Base-by-base conservation (phyloP, 257 asterid genomes). In the Coffea eugenioides region DNA sequence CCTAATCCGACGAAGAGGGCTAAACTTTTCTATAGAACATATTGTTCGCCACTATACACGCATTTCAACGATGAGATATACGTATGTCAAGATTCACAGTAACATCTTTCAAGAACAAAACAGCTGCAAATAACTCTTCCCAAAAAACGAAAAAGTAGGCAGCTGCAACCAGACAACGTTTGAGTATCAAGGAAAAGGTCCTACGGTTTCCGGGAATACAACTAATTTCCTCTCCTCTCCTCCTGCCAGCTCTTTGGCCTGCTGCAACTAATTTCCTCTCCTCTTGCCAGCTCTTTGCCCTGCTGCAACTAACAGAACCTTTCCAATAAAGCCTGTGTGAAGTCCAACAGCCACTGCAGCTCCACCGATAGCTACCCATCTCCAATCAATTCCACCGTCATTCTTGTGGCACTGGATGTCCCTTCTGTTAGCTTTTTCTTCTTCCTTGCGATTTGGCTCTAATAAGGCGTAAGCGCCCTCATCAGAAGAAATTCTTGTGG, bases 341-440 rank as follows among this genome's bases (percentile, higher is more conserved):
- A 95, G 88, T 71, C 99, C 97, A 71, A 94, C 88, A 56, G 84
- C 88, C 76, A 95, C 91, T 48, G 86, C 90, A 0, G 96, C 79
- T 77, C 97, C 98, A 74, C 99, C 97, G 39, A 93, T 76, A 16
- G 88, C 89, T 31, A 86, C 77, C 89, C 84, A 83, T 64, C 74
- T 86, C 87, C 87, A 86, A 61, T 86, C 86, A 41, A 84, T 79
- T 72, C 83, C 77, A 27, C 87, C 86, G 7, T 41, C 43, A 21
- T 64, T 20, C 36, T 45, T 74, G 68, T 81, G 77, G 13, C 48
- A 8, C 56, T 74, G 48, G 46, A 78, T 45, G 9, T 64, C 13
- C 41, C 67, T 18, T 39, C 6, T 43, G 48, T 69, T 75, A 6
- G 23, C 59, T 45, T 62, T 73, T 79, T 77, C 75, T 45, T 78